Base-by-base conservation (phyloP, 306 rosid species). In the Lathyrus tuberosus region DNA sequence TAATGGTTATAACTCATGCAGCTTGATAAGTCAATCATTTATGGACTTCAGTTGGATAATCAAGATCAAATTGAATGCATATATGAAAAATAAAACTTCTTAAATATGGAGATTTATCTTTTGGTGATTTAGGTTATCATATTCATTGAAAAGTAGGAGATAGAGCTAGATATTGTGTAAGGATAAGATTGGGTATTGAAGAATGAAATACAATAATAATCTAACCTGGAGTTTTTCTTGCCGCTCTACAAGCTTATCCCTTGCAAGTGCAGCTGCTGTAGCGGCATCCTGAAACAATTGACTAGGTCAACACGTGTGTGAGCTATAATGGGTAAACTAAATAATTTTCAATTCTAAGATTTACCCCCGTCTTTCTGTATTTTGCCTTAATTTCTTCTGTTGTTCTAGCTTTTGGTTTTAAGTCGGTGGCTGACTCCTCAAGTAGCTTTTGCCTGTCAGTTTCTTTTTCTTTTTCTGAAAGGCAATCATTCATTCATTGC, bases 311-410 rank as follows among this genome's bases (percentile, higher is more conserved):
- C 46, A 76, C 33, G 41, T 59, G 69, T 40, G 69, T 40, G 22
- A 62, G 65, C 73, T 43, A 74, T 62, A 54, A 71, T n/a, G 69
- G 54, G 33, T 62, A 68, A 70, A 18, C 31, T 35, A 51, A 51
- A 68, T 37, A 65, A 18, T 67, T 76, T 68, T 79, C 62, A 74
- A 69, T 65, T 22, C 65, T 66, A 26, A 49, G 67, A 70, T 62
- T 79, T 79, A 79, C 84, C 78, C 76, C 84, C 1, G 76, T 86
- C 81, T 88, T 87, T 81, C 89, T 80, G 79, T 92, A 92, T 84
- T 90, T 92, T 31, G 96, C 98, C 84, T 81, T 89, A 59, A 89
- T 79, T 86, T 92, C 98, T 22, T 86, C 98, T 13, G 95, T 79
- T 44, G 95, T 92, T 74, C 95, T 88, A 61, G 30, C 59, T 74